Evolutionary conservation across 768 basidiomycete species (phyloP).

Genomic region (Panaeolus cyanescens): DNA sequence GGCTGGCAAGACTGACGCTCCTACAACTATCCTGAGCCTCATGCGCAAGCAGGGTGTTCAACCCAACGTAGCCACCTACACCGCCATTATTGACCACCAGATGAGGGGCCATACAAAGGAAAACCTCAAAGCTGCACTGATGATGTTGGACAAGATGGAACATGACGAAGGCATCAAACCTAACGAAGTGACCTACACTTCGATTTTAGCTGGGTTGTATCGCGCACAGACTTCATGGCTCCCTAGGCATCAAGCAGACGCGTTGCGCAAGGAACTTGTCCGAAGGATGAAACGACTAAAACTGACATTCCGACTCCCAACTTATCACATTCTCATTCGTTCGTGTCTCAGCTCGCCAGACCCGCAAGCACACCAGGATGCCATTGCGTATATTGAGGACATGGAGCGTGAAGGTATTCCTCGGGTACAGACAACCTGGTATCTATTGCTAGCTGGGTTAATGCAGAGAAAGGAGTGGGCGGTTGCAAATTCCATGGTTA

Average conservation of each 20-base stretch:
- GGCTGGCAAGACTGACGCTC: slow-evolving; percentile 67
- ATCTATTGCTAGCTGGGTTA: slow-evolving; percentile 71
- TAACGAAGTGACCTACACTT: slow-evolving; percentile 84
- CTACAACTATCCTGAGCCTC: slow-evolving; percentile 59
- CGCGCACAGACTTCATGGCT: slow-evolving; percentile 48
- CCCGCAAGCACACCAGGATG: slow-evolving; percentile 52
- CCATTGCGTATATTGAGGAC: slow-evolving; percentile 59
- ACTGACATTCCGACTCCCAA: slow-evolving; percentile 57
- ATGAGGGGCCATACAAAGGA: slow-evolving; percentile 55
- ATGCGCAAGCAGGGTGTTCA: slow-evolving; percentile 78
- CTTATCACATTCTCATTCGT: slow-evolving; percentile 79
- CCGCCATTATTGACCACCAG: slow-evolving; percentile 76
- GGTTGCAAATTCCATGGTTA: slow-evolving; percentile 59
- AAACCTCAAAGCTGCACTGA: slow-evolving; percentile 62
- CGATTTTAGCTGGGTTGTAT: slow-evolving; percentile 73
- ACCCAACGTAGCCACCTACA: slow-evolving; percentile 78
- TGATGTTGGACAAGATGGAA: slow-evolving; percentile 81
- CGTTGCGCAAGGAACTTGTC: slow-evolving; percentile 52
- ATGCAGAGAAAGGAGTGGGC: slow-evolving; percentile 57
- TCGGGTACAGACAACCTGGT: slow-evolving; percentile 71
- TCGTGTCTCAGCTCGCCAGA: slow-evolving; percentile 58
- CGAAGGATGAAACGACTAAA: slow-evolving; percentile 58
- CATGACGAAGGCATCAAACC: slow-evolving; percentile 48
- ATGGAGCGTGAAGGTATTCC: slow-evolving; percentile 53
- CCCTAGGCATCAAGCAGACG: slow-evolving; percentile 41